Conservation (phyloP, 495 filamentous ascomycete species). For the Hypomontagnella submonticulosa region DNA sequence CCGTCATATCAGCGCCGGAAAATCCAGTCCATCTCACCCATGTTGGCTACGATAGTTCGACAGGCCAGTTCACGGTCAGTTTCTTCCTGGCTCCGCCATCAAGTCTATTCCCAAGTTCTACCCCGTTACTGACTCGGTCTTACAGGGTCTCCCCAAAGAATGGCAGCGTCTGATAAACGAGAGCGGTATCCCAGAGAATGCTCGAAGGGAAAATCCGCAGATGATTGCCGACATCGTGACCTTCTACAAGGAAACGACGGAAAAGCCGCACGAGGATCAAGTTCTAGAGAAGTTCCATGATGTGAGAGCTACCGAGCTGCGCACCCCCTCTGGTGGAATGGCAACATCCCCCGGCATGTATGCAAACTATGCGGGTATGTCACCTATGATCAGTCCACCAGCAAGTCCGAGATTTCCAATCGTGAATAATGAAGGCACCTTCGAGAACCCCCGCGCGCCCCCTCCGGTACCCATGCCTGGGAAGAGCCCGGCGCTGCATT, state of each 20-base stretch:
- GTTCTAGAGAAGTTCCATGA: constrained; percentile 96
- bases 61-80: constrained; percentile 95
- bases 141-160: constrained; percentile 91
- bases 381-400: constrained; percentile 80
- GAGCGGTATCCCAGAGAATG: constrained; percentile 94
- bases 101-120: constrained; percentile 27
- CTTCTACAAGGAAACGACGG: constrained; percentile 94
- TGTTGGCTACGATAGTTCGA: constrained; percentile 96
- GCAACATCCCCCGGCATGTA: constrained; percentile 59
- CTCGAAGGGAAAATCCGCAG: constrained; percentile 94
- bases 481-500: constrained; percentile 57
- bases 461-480: constrained; percentile 80
- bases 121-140: constrained; percentile 23
- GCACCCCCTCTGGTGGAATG: constrained; percentile 56
- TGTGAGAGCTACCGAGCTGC: constrained; percentile 71
- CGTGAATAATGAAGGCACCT: constrained; percentile 86
- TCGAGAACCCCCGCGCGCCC: constrained; percentile 94
- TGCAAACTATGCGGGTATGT: constrained; percentile 63
- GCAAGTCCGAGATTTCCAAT: constrained; percentile 92
- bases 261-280: constrained; percentile 81
- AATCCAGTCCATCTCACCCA: constrained; percentile 98
- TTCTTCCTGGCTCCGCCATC: constrained; percentile 16
- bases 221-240: constrained; percentile 93
- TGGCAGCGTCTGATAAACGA: constrained; percentile 96
- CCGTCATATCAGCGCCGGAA: constrained; percentile 93